These are phyloP conservation scores for Boletus rex-veris DNA, from an alignment of 768 basidiomycete genomes.

Conservation along the genomic window DNA sequence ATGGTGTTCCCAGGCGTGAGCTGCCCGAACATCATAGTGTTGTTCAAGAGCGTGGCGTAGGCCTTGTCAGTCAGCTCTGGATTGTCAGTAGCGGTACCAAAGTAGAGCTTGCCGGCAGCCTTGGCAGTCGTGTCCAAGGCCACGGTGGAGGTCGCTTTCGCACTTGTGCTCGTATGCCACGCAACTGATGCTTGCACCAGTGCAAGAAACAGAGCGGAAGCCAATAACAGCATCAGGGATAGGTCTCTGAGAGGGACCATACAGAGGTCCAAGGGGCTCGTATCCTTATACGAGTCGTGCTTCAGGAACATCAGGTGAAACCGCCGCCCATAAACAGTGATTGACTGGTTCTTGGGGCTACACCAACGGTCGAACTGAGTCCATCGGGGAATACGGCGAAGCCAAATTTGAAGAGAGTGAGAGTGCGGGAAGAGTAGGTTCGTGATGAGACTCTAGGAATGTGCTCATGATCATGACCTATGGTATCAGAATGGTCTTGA, in stretches of 20 bases:
- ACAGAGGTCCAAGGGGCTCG: background rate
- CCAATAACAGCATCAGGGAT: background rate
- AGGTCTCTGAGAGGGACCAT: background rate
- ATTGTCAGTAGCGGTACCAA: conserved; percentile 48
- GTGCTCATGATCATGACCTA: too few relatives aligned
- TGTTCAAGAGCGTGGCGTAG: conserved; percentile 9
- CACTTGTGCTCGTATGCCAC: background rate
- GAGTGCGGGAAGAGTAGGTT: too few relatives aligned
- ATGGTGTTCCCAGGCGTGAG: conserved; percentile 20
- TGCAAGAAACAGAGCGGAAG: conserved; percentile 5
- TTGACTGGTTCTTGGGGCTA: too few relatives aligned
- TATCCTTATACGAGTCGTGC: conserved; percentile 1
- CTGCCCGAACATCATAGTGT: conserved; percentile 15
- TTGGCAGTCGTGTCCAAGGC: conserved; percentile 36
- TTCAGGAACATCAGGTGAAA: background rate
- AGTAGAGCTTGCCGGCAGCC: conserved; percentile 43
- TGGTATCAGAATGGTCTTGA: too few relatives aligned
- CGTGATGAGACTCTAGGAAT: too few relatives aligned
- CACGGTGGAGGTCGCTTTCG: background rate
- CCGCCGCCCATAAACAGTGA: too few relatives aligned
- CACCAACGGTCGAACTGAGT: too few relatives aligned
- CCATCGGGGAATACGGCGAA: too few relatives aligned
- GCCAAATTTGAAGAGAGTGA: too few relatives aligned
- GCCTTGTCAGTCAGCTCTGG: conserved; percentile 38
- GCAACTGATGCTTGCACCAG: background rate